Percentiles rank a stretch among this genome's conserved stretches.
Conservation (phyloP, 2,329 filamentous ascomycete species). For the Boeremia exigua region DNA sequence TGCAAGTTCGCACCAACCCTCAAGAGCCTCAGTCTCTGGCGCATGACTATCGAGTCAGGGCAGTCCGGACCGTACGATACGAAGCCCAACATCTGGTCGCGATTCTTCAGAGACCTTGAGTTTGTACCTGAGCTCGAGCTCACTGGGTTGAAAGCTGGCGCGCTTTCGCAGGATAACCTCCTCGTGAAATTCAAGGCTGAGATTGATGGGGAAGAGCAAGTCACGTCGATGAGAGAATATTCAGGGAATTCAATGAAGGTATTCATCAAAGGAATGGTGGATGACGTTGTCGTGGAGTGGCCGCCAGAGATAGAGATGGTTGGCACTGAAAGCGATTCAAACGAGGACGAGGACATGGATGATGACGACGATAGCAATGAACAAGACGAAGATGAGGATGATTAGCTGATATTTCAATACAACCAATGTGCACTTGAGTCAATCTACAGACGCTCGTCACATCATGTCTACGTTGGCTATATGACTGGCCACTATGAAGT, state of each 20-base stretch:
- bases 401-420: neutral
- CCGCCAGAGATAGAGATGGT: conserved; percentile 2
- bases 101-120: conserved; percentile 23
- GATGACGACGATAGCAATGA: conserved; percentile 10
- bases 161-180: conserved; percentile 22
- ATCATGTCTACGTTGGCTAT: too few relatives aligned
- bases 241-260: conserved; percentile 21
- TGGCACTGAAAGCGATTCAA: conserved; percentile 6
- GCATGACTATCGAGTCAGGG: conserved; percentile 40
- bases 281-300: conserved; percentile 26
- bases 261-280: conserved; percentile 18
- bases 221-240: conserved; percentile 16
- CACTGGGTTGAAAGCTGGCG: conserved; percentile 23
- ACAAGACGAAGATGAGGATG: neutral
- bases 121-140: conserved; percentile 20
- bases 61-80: conserved; percentile 3
- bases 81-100: conserved; percentile 28
- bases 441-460: too few relatives aligned
- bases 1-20: conserved; percentile 55
- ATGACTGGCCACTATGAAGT: too few relatives aligned
- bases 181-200: conserved; percentile 21
- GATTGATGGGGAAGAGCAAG: neutral
- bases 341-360: conserved; percentile 25
- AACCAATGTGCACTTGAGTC: neutral
- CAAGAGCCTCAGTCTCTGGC: conserved; percentile 55